Conservation (phyloP, 768 basidiomycete species). For the Infundibulicybe gibba region DNA sequence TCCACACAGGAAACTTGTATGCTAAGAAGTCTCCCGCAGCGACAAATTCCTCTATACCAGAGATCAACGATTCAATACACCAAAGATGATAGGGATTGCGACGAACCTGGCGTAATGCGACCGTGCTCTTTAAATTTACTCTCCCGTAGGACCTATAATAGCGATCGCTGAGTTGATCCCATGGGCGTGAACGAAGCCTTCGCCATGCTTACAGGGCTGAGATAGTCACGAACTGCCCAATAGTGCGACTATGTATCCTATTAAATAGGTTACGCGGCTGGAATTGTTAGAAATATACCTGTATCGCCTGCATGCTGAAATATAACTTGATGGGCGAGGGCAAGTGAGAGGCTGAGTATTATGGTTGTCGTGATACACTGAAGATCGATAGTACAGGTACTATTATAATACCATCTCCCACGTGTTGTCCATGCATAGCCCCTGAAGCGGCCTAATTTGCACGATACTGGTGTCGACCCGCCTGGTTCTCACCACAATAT, state of each 20-base stretch:
- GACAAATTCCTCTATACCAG: conserved; percentile 86
- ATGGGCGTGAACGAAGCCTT: conserved; percentile 8
- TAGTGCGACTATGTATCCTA: conserved; percentile 67
- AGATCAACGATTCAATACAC: conserved; percentile 15
- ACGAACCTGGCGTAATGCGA: conserved; percentile 86
- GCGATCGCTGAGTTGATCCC: conserved; percentile 28
- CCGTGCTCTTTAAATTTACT: conserved; percentile 99
- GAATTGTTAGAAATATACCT: conserved; percentile 7
- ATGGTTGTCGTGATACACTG: not conserved
- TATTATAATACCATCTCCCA: not conserved
- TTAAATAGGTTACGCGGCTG: conserved; percentile 7
- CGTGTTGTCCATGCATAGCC: no score
- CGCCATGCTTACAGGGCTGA: conserved; percentile 66
- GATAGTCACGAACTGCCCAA: conserved; percentile 92
- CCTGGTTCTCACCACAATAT: no score
- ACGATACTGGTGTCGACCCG: no score
- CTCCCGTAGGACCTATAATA: conserved; percentile 83
- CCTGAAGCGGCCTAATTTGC: no score
- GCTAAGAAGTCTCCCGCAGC: conserved; percentile 95
- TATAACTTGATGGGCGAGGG: no score
- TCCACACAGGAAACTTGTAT: conserved; percentile 99
- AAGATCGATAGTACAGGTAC: conserved; percentile 11
- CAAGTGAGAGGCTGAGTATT: conserved; percentile 2
- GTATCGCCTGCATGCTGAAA: conserved; percentile 15
- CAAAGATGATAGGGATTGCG: not conserved